Evolutionary conservation across 805 yeast species (phyloP).

Genomic region (Candida ipomoeae): DNA sequence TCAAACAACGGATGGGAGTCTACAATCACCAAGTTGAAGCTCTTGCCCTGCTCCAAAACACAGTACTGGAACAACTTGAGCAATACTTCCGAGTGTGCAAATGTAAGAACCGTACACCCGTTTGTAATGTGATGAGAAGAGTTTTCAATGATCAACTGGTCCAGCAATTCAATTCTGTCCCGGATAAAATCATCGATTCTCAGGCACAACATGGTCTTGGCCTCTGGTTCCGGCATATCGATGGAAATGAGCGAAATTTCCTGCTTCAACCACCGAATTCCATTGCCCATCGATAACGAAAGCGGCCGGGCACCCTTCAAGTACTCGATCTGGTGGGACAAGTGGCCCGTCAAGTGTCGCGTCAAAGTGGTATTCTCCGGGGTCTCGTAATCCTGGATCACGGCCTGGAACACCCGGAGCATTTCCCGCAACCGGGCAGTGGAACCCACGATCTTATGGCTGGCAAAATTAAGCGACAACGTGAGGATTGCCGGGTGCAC

Average conservation of each 20-base stretch:
- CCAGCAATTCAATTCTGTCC: slow-evolving; percentile 83
- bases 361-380: slow-evolving; percentile 83
- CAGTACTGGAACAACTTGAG: slow-evolving; percentile 69
- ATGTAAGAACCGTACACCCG: slow-evolving; percentile 78
- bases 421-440: slow-evolving; percentile 79
- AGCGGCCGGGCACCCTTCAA: slow-evolving; percentile 87
- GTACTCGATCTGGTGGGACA: slow-evolving; percentile 90
- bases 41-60: slow-evolving; percentile 52
- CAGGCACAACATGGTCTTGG: slow-evolving; percentile 59
- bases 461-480: slow-evolving; percentile 73
- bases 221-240: slow-evolving; percentile 61
- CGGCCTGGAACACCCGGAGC: slow-evolving; percentile 77
- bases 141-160: slow-evolving; percentile 71
- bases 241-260: slow-evolving; percentile 80
- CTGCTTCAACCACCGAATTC: slow-evolving; percentile 95
- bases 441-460: slow-evolving; percentile 86
- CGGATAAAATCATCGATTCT: slow-evolving; percentile 76
- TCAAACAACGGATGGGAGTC: slow-evolving; percentile 94
- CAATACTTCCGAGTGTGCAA: slow-evolving; percentile 83
- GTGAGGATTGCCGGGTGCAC: slow-evolving; percentile 85
- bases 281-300: slow-evolving; percentile 94
- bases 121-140: slow-evolving; percentile 74
- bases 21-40: slow-evolving; percentile 76
- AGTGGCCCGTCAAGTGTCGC: slow-evolving; percentile 81
- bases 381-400: slow-evolving; percentile 75